Base-by-base conservation (phyloP, 2,329 filamentous ascomycete genomes). In the Pseudocercospora vitis region DNA sequence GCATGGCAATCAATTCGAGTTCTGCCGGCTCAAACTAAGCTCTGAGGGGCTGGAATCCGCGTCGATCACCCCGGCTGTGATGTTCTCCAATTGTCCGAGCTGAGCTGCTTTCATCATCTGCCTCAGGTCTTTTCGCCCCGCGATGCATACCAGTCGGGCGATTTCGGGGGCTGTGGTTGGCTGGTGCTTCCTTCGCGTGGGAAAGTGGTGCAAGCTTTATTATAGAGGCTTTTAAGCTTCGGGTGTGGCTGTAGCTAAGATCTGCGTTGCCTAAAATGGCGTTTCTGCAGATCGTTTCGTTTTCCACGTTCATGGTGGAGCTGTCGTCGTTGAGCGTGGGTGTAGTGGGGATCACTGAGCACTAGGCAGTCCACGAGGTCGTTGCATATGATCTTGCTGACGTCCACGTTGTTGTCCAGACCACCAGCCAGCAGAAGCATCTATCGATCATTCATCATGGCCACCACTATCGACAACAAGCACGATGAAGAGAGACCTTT, bases 401-500 rank as follows among this genome's bases (percentile, higher is more conserved):
- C 37, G n/a, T 21, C 37, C 37, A 42, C 37, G 37, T 42, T 42
- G 19, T 42, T 42, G 37, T 26, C 37, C 19, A 42, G 37, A 42
- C 37, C 37, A 24, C n/a, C n/a, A n/a, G n/a, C n/a, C n/a, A n/a
- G n/a, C n/a, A n/a, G n/a, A n/a, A n/a, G n/a, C n/a, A n/a, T n/a
- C n/a, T n/a, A n/a, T n/a, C 24, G 18, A 24, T 35, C 31, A 42
- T 4, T 6, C 5, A 39, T 31, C 26, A 54, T 55, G 52, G 52
- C 52, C 7, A 32, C 26, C 11, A 35, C 33, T n/a, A n/a, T n/a
- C n/a, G n/a, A n/a, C n/a, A n/a, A n/a, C 31, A 33, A 50, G 12
- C 33, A 47, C 9, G 52, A 55, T 18, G 52, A 55, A 55, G 52
- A 50, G 52, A 55, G 48, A 26, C 52, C 52, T n/a, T 55, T 55